Conservation (phyloP, 192 early-diverging fungal species). For the Irineochytrium annulatum region DNA sequence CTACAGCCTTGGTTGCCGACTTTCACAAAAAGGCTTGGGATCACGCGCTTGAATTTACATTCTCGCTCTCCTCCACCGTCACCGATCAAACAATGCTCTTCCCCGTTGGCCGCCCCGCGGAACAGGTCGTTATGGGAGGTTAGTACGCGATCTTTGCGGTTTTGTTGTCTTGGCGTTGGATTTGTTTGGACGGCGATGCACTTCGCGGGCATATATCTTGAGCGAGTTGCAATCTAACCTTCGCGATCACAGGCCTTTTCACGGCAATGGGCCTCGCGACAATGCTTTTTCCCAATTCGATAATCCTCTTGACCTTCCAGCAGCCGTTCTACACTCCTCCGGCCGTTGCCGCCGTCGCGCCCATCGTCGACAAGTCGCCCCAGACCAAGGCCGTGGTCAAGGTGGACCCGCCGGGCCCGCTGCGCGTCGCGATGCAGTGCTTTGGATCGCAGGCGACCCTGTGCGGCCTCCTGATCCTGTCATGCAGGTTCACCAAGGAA, state of each 20-base stretch:
- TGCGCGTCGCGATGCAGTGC: slow-evolving; percentile 8
- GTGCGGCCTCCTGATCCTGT: neutral
- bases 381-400: neutral
- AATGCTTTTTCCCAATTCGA: slow-evolving; percentile 15
- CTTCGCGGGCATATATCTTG: too few relatives aligned
- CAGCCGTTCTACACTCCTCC: neutral
- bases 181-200: too few relatives aligned
- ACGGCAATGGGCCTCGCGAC: slow-evolving; percentile 23
- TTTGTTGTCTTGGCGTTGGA: too few relatives aligned
- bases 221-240: too few relatives aligned
- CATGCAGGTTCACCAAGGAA: neutral
- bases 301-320: neutral
- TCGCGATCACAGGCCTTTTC: slow-evolving; percentile 18
- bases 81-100: too few relatives aligned
- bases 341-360: neutral
- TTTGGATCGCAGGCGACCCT: slow-evolving; percentile 23
- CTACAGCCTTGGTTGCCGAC: too few relatives aligned
- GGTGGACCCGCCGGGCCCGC: neutral
- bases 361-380: neutral
- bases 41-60: too few relatives aligned
- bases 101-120: too few relatives aligned
- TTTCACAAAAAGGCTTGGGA: too few relatives aligned
- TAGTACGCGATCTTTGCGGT: too few relatives aligned
- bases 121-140: too few relatives aligned
- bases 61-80: too few relatives aligned